Evolutionary conservation across 495 filamentous ascomycete genomes (phyloP).

Genomic region (Aspergillus diversus): DNA sequence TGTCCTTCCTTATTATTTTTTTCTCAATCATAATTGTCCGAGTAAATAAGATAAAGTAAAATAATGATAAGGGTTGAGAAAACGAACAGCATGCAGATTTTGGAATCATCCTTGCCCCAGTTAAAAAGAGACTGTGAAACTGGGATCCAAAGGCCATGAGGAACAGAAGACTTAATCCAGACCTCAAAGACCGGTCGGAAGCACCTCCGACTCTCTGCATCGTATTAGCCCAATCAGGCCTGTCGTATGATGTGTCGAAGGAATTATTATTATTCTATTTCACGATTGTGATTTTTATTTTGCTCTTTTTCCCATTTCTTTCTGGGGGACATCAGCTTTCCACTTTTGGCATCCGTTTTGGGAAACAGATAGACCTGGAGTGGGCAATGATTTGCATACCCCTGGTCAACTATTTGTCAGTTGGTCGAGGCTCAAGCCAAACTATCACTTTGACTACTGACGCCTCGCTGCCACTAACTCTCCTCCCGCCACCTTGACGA

Average conservation of each 20-base stretch:
- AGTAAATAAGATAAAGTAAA: too few relatives aligned
- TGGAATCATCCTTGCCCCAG: too few relatives aligned
- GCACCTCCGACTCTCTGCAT: too few relatives aligned
- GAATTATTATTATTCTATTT: neutral
- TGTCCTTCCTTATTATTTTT: neutral
- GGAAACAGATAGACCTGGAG: slow-evolving; percentile 16
- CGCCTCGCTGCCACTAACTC: slow-evolving; percentile 17
- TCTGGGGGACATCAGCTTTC: slow-evolving; percentile 9
- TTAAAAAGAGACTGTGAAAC: too few relatives aligned
- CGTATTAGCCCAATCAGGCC: too few relatives aligned
- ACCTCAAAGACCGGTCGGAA: too few relatives aligned
- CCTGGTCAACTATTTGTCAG: slow-evolving; percentile 16
- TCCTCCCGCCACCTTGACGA: neutral
- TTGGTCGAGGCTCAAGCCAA: slow-evolving; percentile 19
- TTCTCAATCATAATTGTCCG: too few relatives aligned
- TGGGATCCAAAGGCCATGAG: too few relatives aligned
- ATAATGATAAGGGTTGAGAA: neutral
- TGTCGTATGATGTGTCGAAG: neutral
- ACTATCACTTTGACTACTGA: slow-evolving; percentile 21
- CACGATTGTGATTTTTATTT: neutral
- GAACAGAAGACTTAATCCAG: too few relatives aligned
- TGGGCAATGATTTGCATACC: slow-evolving; percentile 18
- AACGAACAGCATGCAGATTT: neutral
- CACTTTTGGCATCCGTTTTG: slow-evolving; percentile 8
- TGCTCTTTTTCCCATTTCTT: neutral